Evolutionary conservation across 495 filamentous ascomycete genomes (phyloP).

Genomic region (Cenococcum geophilum): DNA sequence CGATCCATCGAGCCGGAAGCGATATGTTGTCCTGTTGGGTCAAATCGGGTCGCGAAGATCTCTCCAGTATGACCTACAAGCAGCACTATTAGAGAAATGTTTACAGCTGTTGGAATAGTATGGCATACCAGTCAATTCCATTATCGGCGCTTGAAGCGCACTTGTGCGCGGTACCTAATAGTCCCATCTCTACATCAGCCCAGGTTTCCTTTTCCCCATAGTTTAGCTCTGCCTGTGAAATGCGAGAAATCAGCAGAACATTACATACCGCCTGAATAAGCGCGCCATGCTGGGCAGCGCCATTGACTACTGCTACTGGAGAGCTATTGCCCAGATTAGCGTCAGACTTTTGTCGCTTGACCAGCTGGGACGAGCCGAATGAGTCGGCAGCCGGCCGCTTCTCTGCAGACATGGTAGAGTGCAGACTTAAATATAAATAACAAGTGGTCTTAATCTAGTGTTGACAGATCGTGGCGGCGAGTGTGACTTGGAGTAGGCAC

Average conservation of each 20-base stretch:
- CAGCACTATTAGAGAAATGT: neutral
- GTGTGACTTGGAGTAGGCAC: too few relatives aligned
- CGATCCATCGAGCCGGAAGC: constrained; percentile 95
- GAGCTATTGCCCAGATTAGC: constrained; percentile 58
- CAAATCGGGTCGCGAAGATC: constrained; percentile 86
- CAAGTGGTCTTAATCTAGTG: too few relatives aligned
- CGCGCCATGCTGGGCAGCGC: constrained; percentile 61
- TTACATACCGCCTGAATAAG: constrained; percentile 75
- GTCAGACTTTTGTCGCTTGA: constrained; percentile 79
- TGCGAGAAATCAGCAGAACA: neutral
- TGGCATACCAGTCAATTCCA: constrained; percentile 77
- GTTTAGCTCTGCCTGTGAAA: constrained; percentile 22
- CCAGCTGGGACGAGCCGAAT: constrained; percentile 71
- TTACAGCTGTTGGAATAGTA: neutral
- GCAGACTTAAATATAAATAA: neutral
- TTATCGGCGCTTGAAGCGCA: constrained; percentile 81
- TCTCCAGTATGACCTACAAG: constrained; percentile 62
- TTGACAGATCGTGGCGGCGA: too few relatives aligned
- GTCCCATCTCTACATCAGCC: constrained; percentile 30
- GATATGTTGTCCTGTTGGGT: constrained; percentile 77
- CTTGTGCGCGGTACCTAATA: constrained; percentile 73
- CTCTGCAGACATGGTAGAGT: constrained; percentile 65
- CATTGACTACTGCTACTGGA: constrained; percentile 57
- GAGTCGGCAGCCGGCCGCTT: constrained; percentile 80
- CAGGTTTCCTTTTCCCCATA: constrained; percentile 16